Conservation (phyloP, 208 protist genomes). For the Phytomonas francai region DNA sequence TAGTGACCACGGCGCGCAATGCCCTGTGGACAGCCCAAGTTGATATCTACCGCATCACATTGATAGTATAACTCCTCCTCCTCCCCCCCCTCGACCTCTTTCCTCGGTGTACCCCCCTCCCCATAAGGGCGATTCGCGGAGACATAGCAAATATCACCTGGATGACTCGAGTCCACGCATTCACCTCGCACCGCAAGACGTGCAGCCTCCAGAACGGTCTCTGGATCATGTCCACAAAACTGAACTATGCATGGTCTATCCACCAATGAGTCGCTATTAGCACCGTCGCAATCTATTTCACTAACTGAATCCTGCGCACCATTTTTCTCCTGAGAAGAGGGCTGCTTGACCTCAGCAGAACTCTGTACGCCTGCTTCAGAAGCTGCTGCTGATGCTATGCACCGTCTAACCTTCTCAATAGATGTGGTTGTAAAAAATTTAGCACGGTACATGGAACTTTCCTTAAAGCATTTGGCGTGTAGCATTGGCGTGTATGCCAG, state of each 20-base stretch:
- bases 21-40: slow-evolving; percentile 90
- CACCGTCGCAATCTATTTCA: not conserved
- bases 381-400: not conserved
- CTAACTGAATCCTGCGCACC: not conserved
- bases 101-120: not conserved
- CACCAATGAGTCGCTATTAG: slow-evolving; percentile 8
- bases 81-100: not conserved
- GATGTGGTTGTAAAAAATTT: slow-evolving; percentile 49
- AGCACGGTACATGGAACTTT: slow-evolving; percentile 42
- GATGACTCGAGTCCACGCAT: not conserved
- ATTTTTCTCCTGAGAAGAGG: not conserved
- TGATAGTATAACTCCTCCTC: slow-evolving; percentile 21
- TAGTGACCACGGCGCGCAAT: slow-evolving; percentile 90
- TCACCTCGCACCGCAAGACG: slow-evolving; percentile 49
- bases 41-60: slow-evolving; percentile 88
- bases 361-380: not conserved
- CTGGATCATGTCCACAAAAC: slow-evolving; percentile 80
- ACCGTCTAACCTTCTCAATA: slow-evolving; percentile 11
- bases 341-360: not conserved
- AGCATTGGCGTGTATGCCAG: slow-evolving; percentile 90
- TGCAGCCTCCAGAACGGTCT: slow-evolving; percentile 60
- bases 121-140: slow-evolving; percentile 11
- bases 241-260: slow-evolving; percentile 88
- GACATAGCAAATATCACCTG: not conserved
- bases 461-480: slow-evolving; percentile 53